phyloP scores from a whole-genome alignment of 1,139 yeast species.

The Candida frijolesensis region DNA sequence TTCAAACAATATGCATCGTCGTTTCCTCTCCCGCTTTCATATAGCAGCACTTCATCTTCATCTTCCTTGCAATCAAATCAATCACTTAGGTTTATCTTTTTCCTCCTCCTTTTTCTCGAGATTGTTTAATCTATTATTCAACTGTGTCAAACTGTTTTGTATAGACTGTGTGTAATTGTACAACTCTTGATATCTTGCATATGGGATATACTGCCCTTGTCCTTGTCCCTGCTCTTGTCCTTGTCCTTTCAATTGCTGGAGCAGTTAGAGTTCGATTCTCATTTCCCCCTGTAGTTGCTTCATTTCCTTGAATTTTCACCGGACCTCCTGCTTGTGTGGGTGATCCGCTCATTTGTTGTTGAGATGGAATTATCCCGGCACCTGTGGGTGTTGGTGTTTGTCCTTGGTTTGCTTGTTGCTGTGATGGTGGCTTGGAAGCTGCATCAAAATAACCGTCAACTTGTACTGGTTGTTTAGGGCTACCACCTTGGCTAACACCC shows the following conservation, averaged over 20 bases:
- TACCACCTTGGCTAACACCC: not conserved
- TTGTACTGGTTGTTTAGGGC: not conserved
- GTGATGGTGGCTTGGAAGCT: conserved; percentile 1
- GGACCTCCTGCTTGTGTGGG: not conserved
- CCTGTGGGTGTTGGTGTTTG: not conserved
- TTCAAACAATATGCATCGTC: no score
- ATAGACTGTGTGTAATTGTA: conserved; percentile 36
- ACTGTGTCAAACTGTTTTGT: conserved; percentile 29
- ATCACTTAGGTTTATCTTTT: not conserved
- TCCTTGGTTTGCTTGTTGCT: not conserved
- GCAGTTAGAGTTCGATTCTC: no score
- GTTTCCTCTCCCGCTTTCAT: no score
- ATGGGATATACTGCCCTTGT: conserved; percentile 22
- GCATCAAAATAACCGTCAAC: not conserved
- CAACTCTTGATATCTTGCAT: conserved; percentile 37
- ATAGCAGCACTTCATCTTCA: no score
- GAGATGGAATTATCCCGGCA: not conserved
- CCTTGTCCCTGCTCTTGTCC: conserved; percentile 2
- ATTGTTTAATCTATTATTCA: conserved; percentile 23
- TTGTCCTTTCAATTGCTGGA: no score
- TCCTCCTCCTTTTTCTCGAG: conserved; percentile 12
- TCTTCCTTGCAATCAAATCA: not conserved
- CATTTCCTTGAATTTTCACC: not conserved
- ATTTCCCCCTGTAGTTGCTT: not conserved
- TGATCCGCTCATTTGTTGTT: not conserved